Base-by-base conservation (phyloP, 306 rosid species). In the Astragalus glycyphyllos region DNA sequence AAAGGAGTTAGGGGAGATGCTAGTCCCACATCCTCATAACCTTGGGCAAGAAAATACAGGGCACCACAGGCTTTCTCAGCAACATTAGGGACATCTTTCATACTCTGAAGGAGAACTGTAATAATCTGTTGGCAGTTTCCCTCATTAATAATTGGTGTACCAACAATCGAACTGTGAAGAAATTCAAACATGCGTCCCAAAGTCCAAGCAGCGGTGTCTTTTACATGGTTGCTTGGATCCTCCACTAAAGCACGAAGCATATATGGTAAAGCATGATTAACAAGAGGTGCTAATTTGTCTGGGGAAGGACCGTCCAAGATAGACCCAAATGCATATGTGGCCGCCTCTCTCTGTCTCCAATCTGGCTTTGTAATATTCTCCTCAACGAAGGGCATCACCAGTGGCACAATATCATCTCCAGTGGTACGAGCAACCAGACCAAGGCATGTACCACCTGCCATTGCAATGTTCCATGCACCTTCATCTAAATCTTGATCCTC, bases 51-150 rank as follows among this genome's bases (percentile, higher is more conserved):
- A 76, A 84, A 91, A 83, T 91, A 91, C 66, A 91, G 90, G 62
- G 97, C 97, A 32, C 97, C 92, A 60, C 97, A 92, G 67, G 96
- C 97, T 79, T 92, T 92, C 88, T 92, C 96, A 42, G 97, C 96
- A 58, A 92, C 96, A 85, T 92, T 92, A 59, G 96, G 91, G 41
- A 85, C 96, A 80, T 92, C 97, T 26, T 84, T 89, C 97, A 92
- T 92, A 82, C 97, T 92, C 81, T 92, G 92, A 72, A 92, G 88
- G 75, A 92, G 86, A 79, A 89, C 97, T 11, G 94, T 77, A 73
- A 92, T 80, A 73, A 89, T 89, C 77, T 92, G 96, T 73, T 92
- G 91, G 78, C 85, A 81, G 72, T 92, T 87, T 54, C 85, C 86
- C 71, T 88, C 91, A 53, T 87, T 89, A 62, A 92, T 89, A 69